Evolutionary conservation across 1,284 basidiomycete species (phyloP), one percentile per base, ranked within the genome.

Genomic region (Pulchroboletus neoregius): DNA sequence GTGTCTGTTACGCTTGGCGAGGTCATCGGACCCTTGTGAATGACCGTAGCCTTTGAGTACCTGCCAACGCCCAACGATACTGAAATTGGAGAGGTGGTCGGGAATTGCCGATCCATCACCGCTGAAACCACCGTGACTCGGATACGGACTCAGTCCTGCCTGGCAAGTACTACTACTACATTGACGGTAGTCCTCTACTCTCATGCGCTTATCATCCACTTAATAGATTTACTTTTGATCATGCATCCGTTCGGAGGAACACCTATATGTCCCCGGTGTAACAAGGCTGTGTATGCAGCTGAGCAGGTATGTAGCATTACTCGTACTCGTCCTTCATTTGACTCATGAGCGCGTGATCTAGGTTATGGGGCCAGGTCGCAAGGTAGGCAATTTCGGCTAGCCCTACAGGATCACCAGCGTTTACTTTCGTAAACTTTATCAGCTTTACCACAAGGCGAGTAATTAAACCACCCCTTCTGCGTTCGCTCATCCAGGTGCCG

Each of bases 281-380:
- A 63, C 52, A 84, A 81, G 63, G 66, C 76, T 1, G 87, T 90
- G 18, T 91, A 90, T 66, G 84, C 84, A 51, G 87, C 87, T 49
- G 87, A 91, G 64, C 86, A 89, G 76, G 86, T 81, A 51, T 53
- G 76, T 52, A 38, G 15, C 43, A 37, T 23, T 46, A 5, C 30
- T n/a, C 30, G 15, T 30, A 34, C 45, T 41, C 27, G 22, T 33
- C 15, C 32, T 41, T 45, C 39, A 46, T 26, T 41, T 31, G 26
- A 27, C 39, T 52, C 35, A 52, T 46, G 5, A 39, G 10, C 16
- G 11, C 46, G 58, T 52, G 45, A 50, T 49, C 42, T 60, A 88
- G 85, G 79, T 79, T 45, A 82, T 90, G 76, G 87, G 87, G 32
- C 85, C 85, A 48, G 87, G 84, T 36, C 76, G 87, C 62, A 89